Conservation (phyloP, 208 protist genomes). For the Trypanosoma conorhini region DNA sequence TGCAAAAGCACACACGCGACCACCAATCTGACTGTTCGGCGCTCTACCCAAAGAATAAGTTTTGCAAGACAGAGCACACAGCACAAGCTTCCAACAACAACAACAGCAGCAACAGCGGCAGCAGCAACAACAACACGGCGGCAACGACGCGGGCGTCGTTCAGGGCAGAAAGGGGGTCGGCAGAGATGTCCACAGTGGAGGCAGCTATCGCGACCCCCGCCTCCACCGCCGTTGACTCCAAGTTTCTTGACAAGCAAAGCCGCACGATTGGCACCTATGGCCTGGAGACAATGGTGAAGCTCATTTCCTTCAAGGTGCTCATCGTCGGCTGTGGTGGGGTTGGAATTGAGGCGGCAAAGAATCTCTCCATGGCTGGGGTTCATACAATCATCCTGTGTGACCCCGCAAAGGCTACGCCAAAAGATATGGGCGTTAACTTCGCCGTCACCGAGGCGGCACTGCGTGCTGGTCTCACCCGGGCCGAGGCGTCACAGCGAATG, state of each 20-base stretch:
- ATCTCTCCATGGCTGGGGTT: constrained; percentile 87
- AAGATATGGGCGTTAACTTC: constrained; percentile 92
- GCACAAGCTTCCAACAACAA: not conserved
- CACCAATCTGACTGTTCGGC: constrained; percentile 12
- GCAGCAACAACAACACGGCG: not conserved
- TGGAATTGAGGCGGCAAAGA: constrained; percentile 93
- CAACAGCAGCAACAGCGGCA: not conserved
- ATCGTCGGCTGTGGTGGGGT: constrained; percentile 91
- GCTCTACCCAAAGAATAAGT: constrained; percentile 17
- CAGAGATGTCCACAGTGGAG: not conserved
- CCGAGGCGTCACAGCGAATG: constrained; percentile 57
- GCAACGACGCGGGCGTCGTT: not conserved
- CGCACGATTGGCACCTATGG: constrained; percentile 93
- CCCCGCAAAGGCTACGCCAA: constrained; percentile 38
- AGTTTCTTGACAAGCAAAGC: constrained; percentile 90
- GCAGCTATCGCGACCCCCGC: constrained; percentile 6
- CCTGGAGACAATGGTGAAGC: constrained; percentile 90
- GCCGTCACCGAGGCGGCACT: constrained; percentile 72
- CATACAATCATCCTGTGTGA: constrained; percentile 86
- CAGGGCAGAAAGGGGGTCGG: not conserved
- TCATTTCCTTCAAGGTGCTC: constrained; percentile 90
- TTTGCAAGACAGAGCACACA: not conserved
- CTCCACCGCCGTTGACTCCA: constrained; percentile 70
- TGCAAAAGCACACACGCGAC: constrained; percentile 19
- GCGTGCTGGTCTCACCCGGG: constrained; percentile 46